Evolutionary conservation across 2,329 filamentous ascomycete genomes (phyloP), one percentile per base, ranked within the genome.

Genomic region (Exophiala oligosperma): DNA sequence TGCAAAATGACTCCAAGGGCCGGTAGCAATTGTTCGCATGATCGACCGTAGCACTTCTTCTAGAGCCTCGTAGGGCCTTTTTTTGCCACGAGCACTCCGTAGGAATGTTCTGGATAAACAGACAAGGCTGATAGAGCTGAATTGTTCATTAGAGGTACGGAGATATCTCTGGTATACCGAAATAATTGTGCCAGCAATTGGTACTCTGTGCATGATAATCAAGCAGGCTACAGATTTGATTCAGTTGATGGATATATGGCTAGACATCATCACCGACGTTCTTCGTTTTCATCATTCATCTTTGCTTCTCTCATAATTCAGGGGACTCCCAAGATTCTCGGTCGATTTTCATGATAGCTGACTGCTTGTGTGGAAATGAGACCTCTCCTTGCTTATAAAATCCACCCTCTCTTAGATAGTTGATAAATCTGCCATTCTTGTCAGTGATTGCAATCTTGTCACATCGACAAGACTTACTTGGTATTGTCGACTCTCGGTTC

Each of bases 401-500:
- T 0, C 93, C 92, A 0, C 82, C 81, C 5, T 84, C 76, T 61
- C 90, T 82, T 14, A 95, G 82, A 62, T 93, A 91, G 5, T 80
- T 72, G 63, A 88, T 85, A 56, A 92, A 81, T 66, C 89, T 91
- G 65, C 11, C 11, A 14, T 9, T 29, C 46, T 17, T 28, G 24
- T 48, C 12, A 48, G 46, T 29, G n/a, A 32, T 14, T 26, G n/a
- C 9, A 7, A 28, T 35, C 9, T 14, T 48, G 21, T 3, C 9
- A 17, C n/a, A 28, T 28, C 1, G 12, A 32, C 5, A 4, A 17
- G 24, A 78, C 86, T 74, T 73, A 96, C 93, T 90, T 92, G 56
- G 81, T 77, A 72, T 99, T 97, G 72, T 99, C 94, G 11, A 97
- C 82, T 70, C 94, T 84, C 2, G 94, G 94, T 76, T 99, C 94